Percentiles rank a stretch among this genome's conserved stretches.
These are phyloP conservation scores for Litsea cubeba DNA, from an alignment of 164 flowering plant genomes.

Conservation along the genomic window DNA sequence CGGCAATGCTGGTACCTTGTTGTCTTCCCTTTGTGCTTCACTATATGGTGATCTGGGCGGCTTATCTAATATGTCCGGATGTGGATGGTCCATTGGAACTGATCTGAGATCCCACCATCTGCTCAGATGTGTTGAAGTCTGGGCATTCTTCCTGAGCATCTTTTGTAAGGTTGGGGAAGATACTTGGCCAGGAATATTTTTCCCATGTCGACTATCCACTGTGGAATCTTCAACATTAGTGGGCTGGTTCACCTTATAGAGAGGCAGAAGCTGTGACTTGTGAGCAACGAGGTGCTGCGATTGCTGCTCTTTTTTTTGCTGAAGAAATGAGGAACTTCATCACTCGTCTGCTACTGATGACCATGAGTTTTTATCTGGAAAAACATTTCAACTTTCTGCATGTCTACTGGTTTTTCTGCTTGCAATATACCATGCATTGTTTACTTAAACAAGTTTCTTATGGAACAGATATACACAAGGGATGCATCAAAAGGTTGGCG, in stretches of 20 bases:
- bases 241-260: background rate
- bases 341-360: background rate
- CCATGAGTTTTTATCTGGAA: background rate
- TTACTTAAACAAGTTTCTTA: background rate
- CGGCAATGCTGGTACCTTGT: background rate
- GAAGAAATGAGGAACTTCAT: too few species aligned
- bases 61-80: background rate
- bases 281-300: background rate
- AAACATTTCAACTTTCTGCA: background rate
- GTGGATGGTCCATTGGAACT: background rate
- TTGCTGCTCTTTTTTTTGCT: too few species aligned
- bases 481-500: slow-evolving; percentile 85
- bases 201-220: background rate
- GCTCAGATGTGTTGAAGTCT: background rate
- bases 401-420: background rate
- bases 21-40: background rate
- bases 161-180: background rate
- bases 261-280: background rate
- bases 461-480: slow-evolving; percentile 62
- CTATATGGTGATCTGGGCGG: background rate
- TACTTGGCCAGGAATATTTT: background rate
- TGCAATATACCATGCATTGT: background rate
- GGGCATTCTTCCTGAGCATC: background rate
- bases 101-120: background rate
- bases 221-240: background rate